Conservation (phyloP, 2,329 filamentous ascomycete species). For the Acrodontium crateriforme region DNA sequence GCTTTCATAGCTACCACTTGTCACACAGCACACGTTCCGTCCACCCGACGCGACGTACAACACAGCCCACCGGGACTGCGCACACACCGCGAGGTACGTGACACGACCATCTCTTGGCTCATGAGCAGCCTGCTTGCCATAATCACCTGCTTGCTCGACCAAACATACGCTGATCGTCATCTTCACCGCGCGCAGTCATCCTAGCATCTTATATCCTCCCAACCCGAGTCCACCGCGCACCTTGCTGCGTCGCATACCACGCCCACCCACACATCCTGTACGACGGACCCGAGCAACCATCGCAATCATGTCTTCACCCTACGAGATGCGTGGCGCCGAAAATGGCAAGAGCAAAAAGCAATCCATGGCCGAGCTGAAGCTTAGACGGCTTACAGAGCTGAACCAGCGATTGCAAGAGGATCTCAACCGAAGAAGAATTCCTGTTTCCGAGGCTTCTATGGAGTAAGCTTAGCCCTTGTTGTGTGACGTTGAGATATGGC, state of each 20-base stretch:
- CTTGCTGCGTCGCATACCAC: slow-evolving; percentile 4
- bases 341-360: slow-evolving; percentile 86
- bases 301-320: slow-evolving; percentile 43
- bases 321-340: slow-evolving; percentile 52
- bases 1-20: too few relatives aligned
- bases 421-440: slow-evolving; percentile 85
- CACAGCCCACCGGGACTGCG: too few relatives aligned
- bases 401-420: slow-evolving; percentile 94
- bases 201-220: slow-evolving; percentile 4
- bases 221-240: slow-evolving; percentile 1
- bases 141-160: too few relatives aligned
- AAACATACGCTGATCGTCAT: too few relatives aligned
- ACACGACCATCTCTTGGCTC: too few relatives aligned
- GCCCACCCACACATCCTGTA: slow-evolving; percentile 2
- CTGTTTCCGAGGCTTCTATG: slow-evolving; percentile 76
- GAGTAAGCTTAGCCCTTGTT: slow-evolving; percentile 31
- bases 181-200: slow-evolving; percentile 6
- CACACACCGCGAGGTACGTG: too few relatives aligned
- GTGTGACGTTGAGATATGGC: not conserved
- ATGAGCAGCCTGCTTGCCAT: too few relatives aligned
- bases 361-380: slow-evolving; percentile 97
- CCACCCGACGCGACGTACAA: too few relatives aligned
- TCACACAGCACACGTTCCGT: too few relatives aligned
- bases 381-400: slow-evolving; percentile 87
- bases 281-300: not conserved